phyloP scores from a whole-genome alignment of 805 yeast species.

The Candida incommunis region DNA sequence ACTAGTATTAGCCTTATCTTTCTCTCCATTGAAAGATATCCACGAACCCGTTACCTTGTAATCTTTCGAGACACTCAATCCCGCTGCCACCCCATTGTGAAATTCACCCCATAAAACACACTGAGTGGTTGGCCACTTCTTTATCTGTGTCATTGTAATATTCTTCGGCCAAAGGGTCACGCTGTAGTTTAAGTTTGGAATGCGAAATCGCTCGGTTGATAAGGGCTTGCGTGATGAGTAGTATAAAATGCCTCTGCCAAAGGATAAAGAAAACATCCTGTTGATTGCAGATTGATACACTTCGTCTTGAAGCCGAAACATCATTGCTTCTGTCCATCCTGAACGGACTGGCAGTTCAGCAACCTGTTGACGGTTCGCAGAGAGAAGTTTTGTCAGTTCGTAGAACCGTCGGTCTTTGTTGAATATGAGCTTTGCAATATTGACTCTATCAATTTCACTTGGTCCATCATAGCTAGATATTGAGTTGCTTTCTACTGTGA shows the following conservation, averaged over 20 bases:
- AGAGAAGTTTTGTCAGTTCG: slow-evolving; percentile 60
- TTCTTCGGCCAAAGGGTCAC: slow-evolving; percentile 52
- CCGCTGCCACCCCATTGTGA: slow-evolving; percentile 85
- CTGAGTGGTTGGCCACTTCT: slow-evolving; percentile 34
- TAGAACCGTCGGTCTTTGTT: slow-evolving; percentile 65
- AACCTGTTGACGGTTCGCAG: slow-evolving; percentile 49
- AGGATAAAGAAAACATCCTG: slow-evolving; percentile 60
- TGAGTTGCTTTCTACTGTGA: background rate
- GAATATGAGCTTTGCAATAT: slow-evolving; percentile 58
- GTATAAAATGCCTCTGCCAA: slow-evolving; percentile 67
- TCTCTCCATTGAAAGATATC: slow-evolving; percentile 40
- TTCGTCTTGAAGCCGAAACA: slow-evolving; percentile 36
- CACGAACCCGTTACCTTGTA: slow-evolving; percentile 74
- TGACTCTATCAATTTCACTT: slow-evolving; percentile 52
- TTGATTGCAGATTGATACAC: slow-evolving; percentile 48
- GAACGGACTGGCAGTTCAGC: slow-evolving; percentile 26
- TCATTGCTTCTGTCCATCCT: slow-evolving; percentile 39
- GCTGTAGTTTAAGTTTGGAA: slow-evolving; percentile 60
- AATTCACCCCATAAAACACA: slow-evolving; percentile 71
- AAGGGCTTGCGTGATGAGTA: slow-evolving; percentile 59
- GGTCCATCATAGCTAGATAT: slow-evolving; percentile 49
- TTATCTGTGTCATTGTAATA: slow-evolving; percentile 47
- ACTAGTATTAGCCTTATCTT: slow-evolving; percentile 16
- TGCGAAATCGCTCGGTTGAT: slow-evolving; percentile 71
- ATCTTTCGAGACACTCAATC: slow-evolving; percentile 55